Evolutionary conservation across 331 rosid species (phyloP), one percentile per base, ranked within the genome.

Genomic region (Erythrophleum ivorense): DNA sequence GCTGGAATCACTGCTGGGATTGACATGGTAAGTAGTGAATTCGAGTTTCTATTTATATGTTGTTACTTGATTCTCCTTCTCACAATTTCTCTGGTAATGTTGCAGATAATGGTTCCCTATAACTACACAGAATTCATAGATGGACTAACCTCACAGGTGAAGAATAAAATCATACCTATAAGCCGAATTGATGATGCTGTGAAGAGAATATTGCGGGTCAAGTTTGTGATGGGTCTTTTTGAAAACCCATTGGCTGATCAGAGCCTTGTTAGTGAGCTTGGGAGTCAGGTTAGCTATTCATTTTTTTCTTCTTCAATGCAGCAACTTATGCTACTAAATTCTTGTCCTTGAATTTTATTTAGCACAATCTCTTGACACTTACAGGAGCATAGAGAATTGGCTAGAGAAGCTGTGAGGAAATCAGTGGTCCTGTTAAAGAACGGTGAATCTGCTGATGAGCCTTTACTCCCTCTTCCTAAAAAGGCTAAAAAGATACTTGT

Each of bases 111-210:
- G 94, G 68, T 85, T 85, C 94, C 97, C 9, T 76, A 33, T 73
- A 75, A 82, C 82, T 92, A 83, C 70, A 70, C 41, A 7, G 94
- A 90, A 67, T 92, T 90, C 90, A 87, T 87, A 13, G 87, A 86
- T 14, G 91, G 84, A 49, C 76, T 92, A 72, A 89, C 97, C 21
- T 78, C 8, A 67, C 84, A 73, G 81, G 97, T 89, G 70, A 90
- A 86, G 60, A 87, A 82, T 0, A 78, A 86, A 38, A 31, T 81
- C 76, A 90, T 92, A 76, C 93, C 91, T 1, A 85, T 86, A 84
- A 87, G 91, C 76, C 83, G 93, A 90, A 90, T 92, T 71, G 91
- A 92, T 60, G 97, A 92, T 73, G 97, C 97, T 0, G 94, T 87
- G 68, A 85, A 59, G 85, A 87, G 97, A 90, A 90, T 92, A 68